Evolutionary conservation across 2,329 filamentous ascomycete genomes (phyloP), one percentile per base, ranked within the genome.

Genomic region (Magnaporthiopsis rhizophila): DNA sequence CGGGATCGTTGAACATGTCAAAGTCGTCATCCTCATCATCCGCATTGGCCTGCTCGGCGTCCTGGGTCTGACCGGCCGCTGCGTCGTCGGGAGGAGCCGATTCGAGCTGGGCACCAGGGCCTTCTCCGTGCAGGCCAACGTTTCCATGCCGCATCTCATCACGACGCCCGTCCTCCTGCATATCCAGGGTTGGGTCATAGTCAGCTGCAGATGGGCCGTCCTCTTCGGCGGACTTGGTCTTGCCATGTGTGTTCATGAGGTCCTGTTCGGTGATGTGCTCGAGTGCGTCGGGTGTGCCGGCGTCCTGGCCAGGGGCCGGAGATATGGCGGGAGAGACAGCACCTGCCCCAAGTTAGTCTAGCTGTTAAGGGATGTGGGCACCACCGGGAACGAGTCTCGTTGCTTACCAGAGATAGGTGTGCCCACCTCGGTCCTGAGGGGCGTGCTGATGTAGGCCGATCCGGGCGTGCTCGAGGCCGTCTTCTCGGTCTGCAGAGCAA

Each of bases 121-220:
- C 62, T 50, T 82, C 78, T 65, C 80, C 80, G 65, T 83, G 80
- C 62, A 82, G 72, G n/a, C 77, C 76, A 45, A 78, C 80, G 65
- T 85, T 83, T 62, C 82, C 82, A 66, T 86, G 81, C 65, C 87
- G 84, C 69, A 86, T 81, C 68, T 88, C 87, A 70, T 90, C 86
- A 65, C 89, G 86, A 65, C 86, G 82, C 70, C 87, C 86, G 69
- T 97, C 92, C 74, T 96, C 91, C 73, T 89, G 83, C 90, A 94
- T 95, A 72, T 97, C 93, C 69, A 88, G 81, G 1, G 88, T 95
- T 1, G 93, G 93, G 72, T 97, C 91, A 73, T 97, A 97, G 74
- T 97, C 91, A 65, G 92, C 92, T 59, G 93, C 93, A n/a, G 92
- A 97, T 7, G 91, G 90, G 8, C 89, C 91, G 70, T 95, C 89